A percentile compares a stretch with the other conserved stretches of the same genome.
Conservation (phyloP, 176 grass and related monocot species). For the Triticum urartu region DNA sequence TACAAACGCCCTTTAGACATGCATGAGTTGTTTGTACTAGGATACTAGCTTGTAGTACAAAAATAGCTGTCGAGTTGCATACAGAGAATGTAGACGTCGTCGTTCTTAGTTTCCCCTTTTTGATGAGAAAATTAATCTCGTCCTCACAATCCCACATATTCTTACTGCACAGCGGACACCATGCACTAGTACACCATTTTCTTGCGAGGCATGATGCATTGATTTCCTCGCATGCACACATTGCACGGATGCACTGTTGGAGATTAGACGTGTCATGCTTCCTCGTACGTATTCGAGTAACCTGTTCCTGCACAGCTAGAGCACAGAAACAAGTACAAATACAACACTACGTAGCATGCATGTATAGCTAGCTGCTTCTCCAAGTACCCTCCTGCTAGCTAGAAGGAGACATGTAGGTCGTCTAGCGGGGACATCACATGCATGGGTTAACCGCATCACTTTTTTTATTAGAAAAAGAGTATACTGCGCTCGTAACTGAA, state of each 20-base stretch:
- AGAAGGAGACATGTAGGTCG: background rate
- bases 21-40: background rate
- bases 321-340: background rate
- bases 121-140: background rate
- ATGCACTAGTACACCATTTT: background rate
- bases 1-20: background rate
- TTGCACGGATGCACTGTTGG: background rate
- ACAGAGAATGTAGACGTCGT: background rate
- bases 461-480: no score
- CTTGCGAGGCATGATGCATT: background rate
- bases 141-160: background rate
- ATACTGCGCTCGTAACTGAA: background rate
- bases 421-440: background rate
- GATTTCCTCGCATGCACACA: background rate
- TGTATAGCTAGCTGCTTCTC: background rate
- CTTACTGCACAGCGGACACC: background rate
- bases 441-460: background rate
- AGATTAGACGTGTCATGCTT: background rate
- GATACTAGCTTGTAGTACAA: background rate
- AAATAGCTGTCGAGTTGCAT: background rate
- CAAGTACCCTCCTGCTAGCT: background rate
- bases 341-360: background rate
- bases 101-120: no score
- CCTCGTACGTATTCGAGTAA: slow-evolving; percentile 29
- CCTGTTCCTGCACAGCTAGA: background rate